phyloP scores from a whole-genome alignment of 2,329 filamentous ascomycete species.

The Leptodontidium sp. region DNA sequence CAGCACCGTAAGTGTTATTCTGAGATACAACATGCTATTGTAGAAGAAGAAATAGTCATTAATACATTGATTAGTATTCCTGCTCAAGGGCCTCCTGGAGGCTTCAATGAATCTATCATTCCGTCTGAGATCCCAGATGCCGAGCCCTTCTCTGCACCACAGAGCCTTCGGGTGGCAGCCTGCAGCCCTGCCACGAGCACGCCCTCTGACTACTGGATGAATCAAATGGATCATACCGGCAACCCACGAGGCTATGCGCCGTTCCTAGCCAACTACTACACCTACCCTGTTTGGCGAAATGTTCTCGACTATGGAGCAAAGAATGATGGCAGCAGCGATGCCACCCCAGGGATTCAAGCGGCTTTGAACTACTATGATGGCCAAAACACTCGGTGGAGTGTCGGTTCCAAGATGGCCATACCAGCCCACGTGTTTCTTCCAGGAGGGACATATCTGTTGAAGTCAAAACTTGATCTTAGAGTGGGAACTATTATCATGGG shows the following conservation, averaged over 20 bases:
- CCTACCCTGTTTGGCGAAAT: constrained; percentile 22
- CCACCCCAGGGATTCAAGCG: constrained; percentile 18
- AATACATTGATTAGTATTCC: not conserved
- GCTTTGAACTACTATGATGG: constrained; percentile 18
- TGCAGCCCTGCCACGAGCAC: not conserved
- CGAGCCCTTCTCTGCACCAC: not conserved
- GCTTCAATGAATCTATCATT: not conserved
- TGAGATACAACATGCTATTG: not conserved
- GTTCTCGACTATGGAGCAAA: constrained; percentile 2
- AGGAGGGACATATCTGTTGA: constrained; percentile 25
- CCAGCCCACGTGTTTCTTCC: constrained; percentile 24
- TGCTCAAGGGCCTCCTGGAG: not conserved
- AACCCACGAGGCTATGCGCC: constrained; percentile 23
- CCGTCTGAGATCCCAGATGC: constrained; percentile 1
- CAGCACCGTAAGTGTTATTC: not conserved
- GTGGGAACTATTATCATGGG: constrained; percentile 26
- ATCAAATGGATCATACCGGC: constrained; percentile 28
- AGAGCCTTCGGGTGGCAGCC: not conserved
- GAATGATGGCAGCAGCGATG: not conserved
- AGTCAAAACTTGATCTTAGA: constrained; percentile 17
- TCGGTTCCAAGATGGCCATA: not conserved
- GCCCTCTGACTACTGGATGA: constrained; percentile 21
- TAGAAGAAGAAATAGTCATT: not conserved
- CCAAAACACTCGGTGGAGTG: not conserved
- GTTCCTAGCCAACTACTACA: constrained; percentile 11